Conservation (phyloP, 202 grass and related monocot species). For the Panicum virgatum region DNA sequence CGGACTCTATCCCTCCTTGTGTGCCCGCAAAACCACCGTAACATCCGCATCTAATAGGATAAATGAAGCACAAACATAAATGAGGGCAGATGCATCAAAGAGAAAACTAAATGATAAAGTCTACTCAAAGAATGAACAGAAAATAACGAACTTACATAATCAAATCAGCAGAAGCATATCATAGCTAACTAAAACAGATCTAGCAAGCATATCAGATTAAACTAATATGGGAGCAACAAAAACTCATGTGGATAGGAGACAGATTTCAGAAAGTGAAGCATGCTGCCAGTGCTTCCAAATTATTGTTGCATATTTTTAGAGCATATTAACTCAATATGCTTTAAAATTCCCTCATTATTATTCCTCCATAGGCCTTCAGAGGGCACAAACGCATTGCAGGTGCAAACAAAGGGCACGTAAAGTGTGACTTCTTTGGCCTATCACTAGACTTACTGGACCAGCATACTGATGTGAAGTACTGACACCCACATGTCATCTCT, state of each 20-base stretch:
- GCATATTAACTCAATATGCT: background rate
- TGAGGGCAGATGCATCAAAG: too few species aligned
- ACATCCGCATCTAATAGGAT: too few species aligned
- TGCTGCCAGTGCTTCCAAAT: background rate
- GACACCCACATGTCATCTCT: background rate
- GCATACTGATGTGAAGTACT: background rate
- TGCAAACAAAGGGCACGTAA: background rate
- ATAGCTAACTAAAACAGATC: constrained; percentile 9
- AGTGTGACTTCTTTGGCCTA: background rate
- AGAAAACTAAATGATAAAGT: background rate
- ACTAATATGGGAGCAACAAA: background rate
- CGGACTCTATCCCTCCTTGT: too few species aligned
- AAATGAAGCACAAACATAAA: background rate
- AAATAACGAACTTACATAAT: background rate
- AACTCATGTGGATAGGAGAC: background rate
- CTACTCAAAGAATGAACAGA: too few species aligned
- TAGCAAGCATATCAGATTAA: background rate
- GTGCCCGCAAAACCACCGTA: too few species aligned
- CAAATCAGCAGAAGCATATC: background rate
- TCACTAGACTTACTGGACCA: background rate
- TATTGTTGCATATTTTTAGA: background rate
- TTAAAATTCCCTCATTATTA: background rate
- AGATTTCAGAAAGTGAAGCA: constrained; percentile 7
- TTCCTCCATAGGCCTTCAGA: background rate
- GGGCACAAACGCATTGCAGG: background rate